phyloP scores from a whole-genome alignment of 225 moss, liverwort and hornwort genomes.

The Bryoerythrophyllum caledonicum region DNA sequence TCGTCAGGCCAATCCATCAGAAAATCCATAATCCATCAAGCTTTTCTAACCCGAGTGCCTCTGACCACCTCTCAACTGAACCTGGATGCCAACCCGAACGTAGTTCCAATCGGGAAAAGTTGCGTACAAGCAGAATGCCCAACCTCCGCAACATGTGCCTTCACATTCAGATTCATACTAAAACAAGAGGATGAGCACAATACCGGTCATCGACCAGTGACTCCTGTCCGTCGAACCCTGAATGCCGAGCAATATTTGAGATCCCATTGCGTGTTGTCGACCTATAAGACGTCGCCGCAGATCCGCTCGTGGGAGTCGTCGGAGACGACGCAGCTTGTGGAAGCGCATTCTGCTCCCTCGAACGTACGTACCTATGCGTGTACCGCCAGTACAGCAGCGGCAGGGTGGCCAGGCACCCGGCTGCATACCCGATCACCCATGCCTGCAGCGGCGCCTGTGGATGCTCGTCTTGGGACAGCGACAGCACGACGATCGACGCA shows the following conservation, averaged over 20 bases:
- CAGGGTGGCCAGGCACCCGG: slow-evolving; percentile 54
- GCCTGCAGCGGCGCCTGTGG: slow-evolving; percentile 47
- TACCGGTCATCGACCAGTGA: slow-evolving; percentile 40
- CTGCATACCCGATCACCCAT: slow-evolving; percentile 63
- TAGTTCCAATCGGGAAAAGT: not conserved
- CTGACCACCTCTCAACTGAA: not conserved
- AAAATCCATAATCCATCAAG: not conserved
- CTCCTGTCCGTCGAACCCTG: slow-evolving; percentile 30
- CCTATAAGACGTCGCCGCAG: slow-evolving; percentile 33
- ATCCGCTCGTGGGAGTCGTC: slow-evolving; percentile 29
- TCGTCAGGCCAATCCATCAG: not conserved
- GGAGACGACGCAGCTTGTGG: slow-evolving; percentile 25
- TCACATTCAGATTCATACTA: no score
- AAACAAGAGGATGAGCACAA: not conserved
- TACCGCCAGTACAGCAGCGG: slow-evolving; percentile 65
- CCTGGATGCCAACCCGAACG: not conserved
- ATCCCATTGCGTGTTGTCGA: slow-evolving; percentile 33
- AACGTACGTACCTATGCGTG: slow-evolving; percentile 42
- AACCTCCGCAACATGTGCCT: not conserved
- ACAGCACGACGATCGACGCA: slow-evolving; percentile 52
- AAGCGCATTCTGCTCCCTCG: slow-evolving; percentile 44
- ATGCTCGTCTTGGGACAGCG: slow-evolving; percentile 49
- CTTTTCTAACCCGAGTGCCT: not conserved
- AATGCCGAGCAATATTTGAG: slow-evolving; percentile 29
- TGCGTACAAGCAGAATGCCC: not conserved